phyloP scores from a whole-genome alignment of 257 asterid species.

The Nicotiana noctiflora region DNA sequence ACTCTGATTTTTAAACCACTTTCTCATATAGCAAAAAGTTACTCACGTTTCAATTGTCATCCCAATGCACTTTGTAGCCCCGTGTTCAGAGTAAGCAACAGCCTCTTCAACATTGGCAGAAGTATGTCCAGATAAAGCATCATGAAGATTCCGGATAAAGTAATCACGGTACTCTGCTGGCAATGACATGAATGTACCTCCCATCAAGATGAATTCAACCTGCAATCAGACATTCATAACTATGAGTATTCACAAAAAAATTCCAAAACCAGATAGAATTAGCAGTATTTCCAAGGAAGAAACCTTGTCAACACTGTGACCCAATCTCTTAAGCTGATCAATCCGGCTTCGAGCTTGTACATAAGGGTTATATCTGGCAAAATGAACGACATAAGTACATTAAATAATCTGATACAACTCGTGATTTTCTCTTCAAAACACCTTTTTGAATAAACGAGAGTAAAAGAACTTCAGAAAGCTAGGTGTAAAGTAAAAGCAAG shows the following conservation, averaged over 20 bases:
- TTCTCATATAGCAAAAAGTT: constrained; percentile 4
- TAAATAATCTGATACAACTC: constrained; percentile 6
- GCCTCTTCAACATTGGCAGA: constrained; percentile 98
- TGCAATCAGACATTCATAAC: constrained; percentile 26
- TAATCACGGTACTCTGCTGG: constrained; percentile 95
- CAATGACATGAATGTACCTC: constrained; percentile 98
- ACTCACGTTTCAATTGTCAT: constrained; percentile 98
- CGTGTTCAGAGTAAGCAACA: constrained; percentile 89
- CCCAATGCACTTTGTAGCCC: constrained; percentile 93
- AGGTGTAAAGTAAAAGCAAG: background rate
- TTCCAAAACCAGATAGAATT: background rate
- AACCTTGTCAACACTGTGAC: constrained; percentile 99
- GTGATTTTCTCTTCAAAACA: background rate
- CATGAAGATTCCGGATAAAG: constrained; percentile 87
- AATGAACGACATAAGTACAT: constrained; percentile 5
- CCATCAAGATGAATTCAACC: constrained; percentile 99
- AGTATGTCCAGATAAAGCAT: constrained; percentile 96
- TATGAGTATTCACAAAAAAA: background rate
- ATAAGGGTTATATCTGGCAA: constrained; percentile 78
- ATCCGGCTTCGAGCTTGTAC: constrained; percentile 98
- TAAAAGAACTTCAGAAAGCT: background rate
- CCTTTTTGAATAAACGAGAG: background rate
- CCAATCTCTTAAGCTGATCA: constrained; percentile 94
- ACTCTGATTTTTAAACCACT: background rate
- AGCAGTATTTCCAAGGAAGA: constrained; percentile 16